Evolutionary conservation across 371 early-diverging fungal species (phyloP).

Genomic region (Dichotomocladium elegans): DNA sequence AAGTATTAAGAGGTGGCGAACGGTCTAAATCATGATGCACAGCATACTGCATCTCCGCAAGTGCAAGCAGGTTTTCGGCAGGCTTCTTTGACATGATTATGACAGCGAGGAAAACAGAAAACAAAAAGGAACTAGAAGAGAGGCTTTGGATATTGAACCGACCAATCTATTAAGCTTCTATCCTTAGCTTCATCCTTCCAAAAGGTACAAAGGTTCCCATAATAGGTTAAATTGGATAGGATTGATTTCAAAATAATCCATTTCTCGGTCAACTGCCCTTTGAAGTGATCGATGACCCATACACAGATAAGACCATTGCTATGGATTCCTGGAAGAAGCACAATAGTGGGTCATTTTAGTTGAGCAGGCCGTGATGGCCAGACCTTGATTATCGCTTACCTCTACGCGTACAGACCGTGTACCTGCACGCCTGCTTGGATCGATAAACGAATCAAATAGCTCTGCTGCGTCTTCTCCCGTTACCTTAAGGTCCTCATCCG

Average conservation of each 20-base stretch:
- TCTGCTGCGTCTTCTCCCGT: slow-evolving; percentile 59
- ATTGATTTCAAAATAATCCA: slow-evolving; percentile 9
- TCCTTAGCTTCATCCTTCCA: not conserved
- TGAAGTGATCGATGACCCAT: slow-evolving; percentile 17
- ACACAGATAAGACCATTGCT: slow-evolving; percentile 29
- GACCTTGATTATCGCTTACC: slow-evolving; percentile 25
- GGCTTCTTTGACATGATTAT: slow-evolving; percentile 1
- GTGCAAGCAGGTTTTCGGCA: not conserved
- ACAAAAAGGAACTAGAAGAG: not conserved
- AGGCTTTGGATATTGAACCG: not conserved
- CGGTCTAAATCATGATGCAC: slow-evolving; percentile 16
- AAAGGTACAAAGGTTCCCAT: slow-evolving; percentile 6
- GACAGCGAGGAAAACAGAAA: not conserved
- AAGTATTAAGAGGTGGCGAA: slow-evolving; percentile 10
- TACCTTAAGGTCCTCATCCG: slow-evolving; percentile 61
- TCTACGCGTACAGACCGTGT: slow-evolving; percentile 66
- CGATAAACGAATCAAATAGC: slow-evolving; percentile 65
- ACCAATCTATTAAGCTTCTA: slow-evolving; percentile 6
- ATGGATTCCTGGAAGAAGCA: slow-evolving; percentile 40
- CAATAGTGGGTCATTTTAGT: not conserved
- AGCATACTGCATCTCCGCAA: slow-evolving; percentile 6
- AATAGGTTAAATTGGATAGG: slow-evolving; percentile 9
- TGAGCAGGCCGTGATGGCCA: not conserved
- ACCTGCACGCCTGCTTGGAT: slow-evolving; percentile 60
- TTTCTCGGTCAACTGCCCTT: slow-evolving; percentile 15